A percentile compares a stretch with the other conserved stretches of the same genome.
Evolutionary conservation across 2,329 filamentous ascomycete genomes (phyloP).

Genomic region (Didymella pomorum): DNA sequence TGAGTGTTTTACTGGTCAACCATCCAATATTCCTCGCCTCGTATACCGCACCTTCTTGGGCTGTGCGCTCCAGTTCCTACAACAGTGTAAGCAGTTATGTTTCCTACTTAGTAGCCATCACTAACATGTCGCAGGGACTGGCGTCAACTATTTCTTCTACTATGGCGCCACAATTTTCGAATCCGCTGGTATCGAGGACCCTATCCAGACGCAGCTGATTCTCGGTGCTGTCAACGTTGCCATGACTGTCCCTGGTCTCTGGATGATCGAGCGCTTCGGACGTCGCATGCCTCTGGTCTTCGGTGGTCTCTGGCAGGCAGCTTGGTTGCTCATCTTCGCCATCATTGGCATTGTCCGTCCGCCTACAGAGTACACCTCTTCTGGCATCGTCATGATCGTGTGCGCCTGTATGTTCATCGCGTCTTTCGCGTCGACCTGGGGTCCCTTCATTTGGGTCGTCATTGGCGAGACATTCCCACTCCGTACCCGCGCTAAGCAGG

Average conservation of each 20-base stretch:
- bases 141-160: slow-evolving; percentile 56
- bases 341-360: slow-evolving; percentile 52
- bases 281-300: slow-evolving; percentile 72
- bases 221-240: slow-evolving; percentile 70
- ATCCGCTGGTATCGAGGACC: slow-evolving; percentile 71
- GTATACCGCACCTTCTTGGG: slow-evolving; percentile 45
- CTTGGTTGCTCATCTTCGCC: slow-evolving; percentile 69
- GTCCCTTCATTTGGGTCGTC: slow-evolving; percentile 64
- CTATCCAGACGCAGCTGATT: slow-evolving; percentile 56
- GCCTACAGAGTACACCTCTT: slow-evolving; percentile 47
- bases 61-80: slow-evolving; percentile 41
- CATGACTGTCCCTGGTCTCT: slow-evolving; percentile 72
- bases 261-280: slow-evolving; percentile 72
- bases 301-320: slow-evolving; percentile 72
- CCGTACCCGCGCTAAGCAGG: slow-evolving; percentile 46
- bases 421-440: slow-evolving; percentile 72
- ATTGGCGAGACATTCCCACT: slow-evolving; percentile 48
- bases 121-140: slow-evolving; percentile 28
- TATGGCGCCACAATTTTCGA: slow-evolving; percentile 74
- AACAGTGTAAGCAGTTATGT: slow-evolving; percentile 28
- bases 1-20: slow-evolving; percentile 44
- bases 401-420: slow-evolving; percentile 78
- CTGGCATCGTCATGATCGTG: slow-evolving; percentile 74
- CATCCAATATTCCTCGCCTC: slow-evolving; percentile 52
- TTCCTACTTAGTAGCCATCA: no score